Conservation (phyloP, 768 basidiomycete species). For the Hydnomerulius pinastri region DNA sequence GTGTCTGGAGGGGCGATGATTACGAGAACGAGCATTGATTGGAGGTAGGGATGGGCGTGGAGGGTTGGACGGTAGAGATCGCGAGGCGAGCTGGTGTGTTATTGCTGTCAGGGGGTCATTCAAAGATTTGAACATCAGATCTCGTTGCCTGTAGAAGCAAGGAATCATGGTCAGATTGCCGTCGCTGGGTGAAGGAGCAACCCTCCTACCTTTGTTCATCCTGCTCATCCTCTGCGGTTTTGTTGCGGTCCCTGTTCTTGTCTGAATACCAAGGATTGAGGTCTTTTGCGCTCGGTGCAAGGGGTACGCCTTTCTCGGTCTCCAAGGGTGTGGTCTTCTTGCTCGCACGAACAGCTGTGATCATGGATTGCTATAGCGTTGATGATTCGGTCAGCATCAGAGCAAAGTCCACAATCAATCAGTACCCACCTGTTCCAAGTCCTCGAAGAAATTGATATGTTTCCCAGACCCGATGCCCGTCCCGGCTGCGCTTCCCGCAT, state of each 20-base stretch:
- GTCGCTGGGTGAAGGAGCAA: neutral
- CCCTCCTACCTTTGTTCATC: slow-evolving; percentile 39
- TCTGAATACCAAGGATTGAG: slow-evolving; percentile 77
- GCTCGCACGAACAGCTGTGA: slow-evolving; percentile 47
- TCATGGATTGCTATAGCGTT: slow-evolving; percentile 42
- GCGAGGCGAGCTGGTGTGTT: slow-evolving; percentile 59
- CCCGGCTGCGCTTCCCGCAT: neutral
- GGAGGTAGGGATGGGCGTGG: slow-evolving; percentile 18
- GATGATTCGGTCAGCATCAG: slow-evolving; percentile 3
- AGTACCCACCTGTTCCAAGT: slow-evolving; percentile 65
- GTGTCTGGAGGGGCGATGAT: slow-evolving; percentile 12
- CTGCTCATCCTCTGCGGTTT: slow-evolving; percentile 31
- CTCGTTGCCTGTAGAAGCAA: slow-evolving; percentile 55
- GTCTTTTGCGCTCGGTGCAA: slow-evolving; percentile 77
- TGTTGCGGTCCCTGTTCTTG: slow-evolving; percentile 23
- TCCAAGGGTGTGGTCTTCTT: slow-evolving; percentile 51
- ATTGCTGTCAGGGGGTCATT: slow-evolving; percentile 79
- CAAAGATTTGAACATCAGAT: slow-evolving; percentile 59
- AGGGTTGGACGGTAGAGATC: slow-evolving; percentile 27
- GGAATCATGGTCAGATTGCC: neutral
- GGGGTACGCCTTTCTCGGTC: slow-evolving; percentile 68
- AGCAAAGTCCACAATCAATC: neutral
- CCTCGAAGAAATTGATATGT: slow-evolving; percentile 85
- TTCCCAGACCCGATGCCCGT: slow-evolving; percentile 41
- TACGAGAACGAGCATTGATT: slow-evolving; percentile 18